phyloP scores from a whole-genome alignment of 768 basidiomycete genomes.

The Amanita brunnescens region DNA sequence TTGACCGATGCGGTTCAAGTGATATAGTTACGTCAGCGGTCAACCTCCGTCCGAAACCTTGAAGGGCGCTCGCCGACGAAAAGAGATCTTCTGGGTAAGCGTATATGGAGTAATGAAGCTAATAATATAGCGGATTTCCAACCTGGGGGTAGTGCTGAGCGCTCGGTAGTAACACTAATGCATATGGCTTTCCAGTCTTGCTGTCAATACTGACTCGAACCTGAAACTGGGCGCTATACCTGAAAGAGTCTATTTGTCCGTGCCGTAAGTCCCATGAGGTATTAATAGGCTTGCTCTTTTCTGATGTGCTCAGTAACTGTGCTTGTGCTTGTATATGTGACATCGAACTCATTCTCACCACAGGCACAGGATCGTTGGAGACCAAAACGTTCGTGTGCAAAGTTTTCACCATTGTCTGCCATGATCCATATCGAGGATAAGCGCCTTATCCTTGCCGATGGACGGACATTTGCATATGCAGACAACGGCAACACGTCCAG shows the following conservation, averaged over 20 bases:
- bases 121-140: too few relatives aligned
- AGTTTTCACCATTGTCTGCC: not conserved
- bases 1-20: not conserved
- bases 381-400: not conserved
- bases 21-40: not conserved
- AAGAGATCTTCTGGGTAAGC: too few relatives aligned
- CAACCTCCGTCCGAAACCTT: not conserved
- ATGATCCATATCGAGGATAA: constrained; percentile 30
- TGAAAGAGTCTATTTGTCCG: not conserved
- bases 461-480: constrained; percentile 46
- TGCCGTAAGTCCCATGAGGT: constrained; percentile 5
- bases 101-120: too few relatives aligned
- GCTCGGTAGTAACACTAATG: too few relatives aligned
- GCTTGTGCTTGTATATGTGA: constrained; percentile 5
- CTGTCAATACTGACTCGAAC: not conserved
- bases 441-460: constrained; percentile 28
- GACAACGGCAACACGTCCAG: constrained; percentile 43
- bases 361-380: not conserved
- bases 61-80: too few relatives aligned
- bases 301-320: constrained; percentile 5
- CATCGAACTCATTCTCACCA: not conserved
- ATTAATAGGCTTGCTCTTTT: constrained; percentile 3
- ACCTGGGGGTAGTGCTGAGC: too few relatives aligned
- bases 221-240: not conserved
- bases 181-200: too few relatives aligned